These are phyloP conservation scores for Croton setiger DNA, from an alignment of 441 rosid species.

Conservation along the genomic window DNA sequence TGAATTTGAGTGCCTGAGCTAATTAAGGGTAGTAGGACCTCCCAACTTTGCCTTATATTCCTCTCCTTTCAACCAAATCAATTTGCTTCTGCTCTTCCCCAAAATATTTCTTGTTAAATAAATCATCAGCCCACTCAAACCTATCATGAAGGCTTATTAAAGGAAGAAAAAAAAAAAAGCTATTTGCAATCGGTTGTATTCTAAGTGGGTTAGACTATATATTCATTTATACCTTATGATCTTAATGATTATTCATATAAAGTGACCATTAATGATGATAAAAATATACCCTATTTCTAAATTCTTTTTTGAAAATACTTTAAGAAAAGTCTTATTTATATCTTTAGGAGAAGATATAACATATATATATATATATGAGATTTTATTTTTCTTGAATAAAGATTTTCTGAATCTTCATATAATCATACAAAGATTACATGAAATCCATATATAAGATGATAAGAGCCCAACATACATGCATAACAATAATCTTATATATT, in stretches of 20 bases:
- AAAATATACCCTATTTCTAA: no score
- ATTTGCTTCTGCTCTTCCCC: not conserved
- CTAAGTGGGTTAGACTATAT: not conserved
- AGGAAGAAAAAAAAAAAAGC: not conserved
- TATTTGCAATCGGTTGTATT: not conserved
- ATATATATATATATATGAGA: no score
- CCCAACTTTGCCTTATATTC: constrained; percentile 19
- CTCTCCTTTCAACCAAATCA: constrained; percentile 18
- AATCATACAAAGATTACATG: no score
- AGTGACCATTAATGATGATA: not conserved
- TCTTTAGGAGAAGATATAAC: no score
- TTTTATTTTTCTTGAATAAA: no score
- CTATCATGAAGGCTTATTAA: not conserved
- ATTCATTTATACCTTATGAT: not conserved
- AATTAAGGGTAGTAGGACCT: constrained; percentile 23
- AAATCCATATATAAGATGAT: no score
- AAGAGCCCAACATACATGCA: no score
- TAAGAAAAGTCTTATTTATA: no score
- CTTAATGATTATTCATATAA: not conserved
- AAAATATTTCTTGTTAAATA: not conserved
- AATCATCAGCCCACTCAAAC: not conserved
- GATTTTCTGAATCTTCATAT: not conserved
- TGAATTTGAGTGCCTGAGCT: constrained; percentile 38
- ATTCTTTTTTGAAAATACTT: no score
- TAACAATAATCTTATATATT: no score